Conservation (phyloP, 768 basidiomycete genomes). For the Fomitopsis pulvina region DNA sequence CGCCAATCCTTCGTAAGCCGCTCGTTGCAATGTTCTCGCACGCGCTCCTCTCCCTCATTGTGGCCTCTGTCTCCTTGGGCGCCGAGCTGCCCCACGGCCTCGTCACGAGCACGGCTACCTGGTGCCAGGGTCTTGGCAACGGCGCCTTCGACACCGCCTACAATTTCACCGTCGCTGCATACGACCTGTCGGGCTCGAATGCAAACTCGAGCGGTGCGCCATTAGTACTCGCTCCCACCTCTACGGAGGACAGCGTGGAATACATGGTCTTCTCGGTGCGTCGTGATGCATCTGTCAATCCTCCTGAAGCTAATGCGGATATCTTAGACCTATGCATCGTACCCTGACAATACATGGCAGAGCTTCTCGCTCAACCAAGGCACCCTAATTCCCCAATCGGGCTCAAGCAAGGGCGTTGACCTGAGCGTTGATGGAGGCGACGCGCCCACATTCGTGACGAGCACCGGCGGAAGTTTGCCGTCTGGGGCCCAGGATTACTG, state of each 20-base stretch:
- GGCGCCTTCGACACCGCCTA: constrained; percentile 18
- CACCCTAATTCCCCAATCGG: constrained; percentile 30
- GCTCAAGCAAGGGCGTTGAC: constrained; percentile 30
- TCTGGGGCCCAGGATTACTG: constrained; percentile 30
- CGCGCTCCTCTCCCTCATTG: neutral
- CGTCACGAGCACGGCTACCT: neutral
- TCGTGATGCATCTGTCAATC: neutral
- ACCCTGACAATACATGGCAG: constrained; percentile 43
- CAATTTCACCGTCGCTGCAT: constrained; percentile 40
- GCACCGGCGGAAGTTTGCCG: constrained; percentile 22
- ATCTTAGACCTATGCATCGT: constrained; percentile 40
- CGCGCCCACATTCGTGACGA: constrained; percentile 30
- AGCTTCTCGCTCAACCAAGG: constrained; percentile 31
- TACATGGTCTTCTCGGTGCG: constrained; percentile 40
- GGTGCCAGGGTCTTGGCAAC: constrained; percentile 9
- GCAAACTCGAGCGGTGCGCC: constrained; percentile 37
- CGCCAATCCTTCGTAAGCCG: neutral
- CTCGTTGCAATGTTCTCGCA: neutral
- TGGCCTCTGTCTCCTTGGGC: neutral
- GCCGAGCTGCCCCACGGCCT: neutral
- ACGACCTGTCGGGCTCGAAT: constrained; percentile 33
- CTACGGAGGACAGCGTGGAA: constrained; percentile 21
- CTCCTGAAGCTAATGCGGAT: neutral
- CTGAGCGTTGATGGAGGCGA: constrained; percentile 21
- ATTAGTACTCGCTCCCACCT: constrained; percentile 33